Conservation (phyloP, 108 stramenopile genomes). For the Mediolabrus comicus region DNA sequence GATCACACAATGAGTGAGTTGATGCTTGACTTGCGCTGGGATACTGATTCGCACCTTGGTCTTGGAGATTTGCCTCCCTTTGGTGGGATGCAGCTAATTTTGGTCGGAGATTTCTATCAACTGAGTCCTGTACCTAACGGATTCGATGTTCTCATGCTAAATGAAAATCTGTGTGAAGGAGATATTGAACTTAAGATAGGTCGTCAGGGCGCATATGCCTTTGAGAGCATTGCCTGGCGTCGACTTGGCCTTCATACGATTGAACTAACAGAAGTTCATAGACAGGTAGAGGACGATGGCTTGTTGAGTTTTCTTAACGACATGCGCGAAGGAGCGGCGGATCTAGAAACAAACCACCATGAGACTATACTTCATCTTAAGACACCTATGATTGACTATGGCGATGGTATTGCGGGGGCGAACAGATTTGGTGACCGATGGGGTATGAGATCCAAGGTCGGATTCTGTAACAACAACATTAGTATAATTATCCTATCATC, state of each 20-base stretch:
- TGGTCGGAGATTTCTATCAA: conserved; percentile 83
- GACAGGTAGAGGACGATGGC: conserved; percentile 45
- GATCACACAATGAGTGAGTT: conserved; percentile 1
- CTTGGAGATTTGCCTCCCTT: conserved; percentile 51
- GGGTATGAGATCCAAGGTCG: no score
- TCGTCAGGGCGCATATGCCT: conserved; percentile 47
- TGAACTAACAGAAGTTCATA: conserved; percentile 43
- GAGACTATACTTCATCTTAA: conserved; percentile 5
- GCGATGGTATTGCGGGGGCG: neutral
- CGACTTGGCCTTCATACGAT: conserved; percentile 10
- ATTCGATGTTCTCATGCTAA: conserved; percentile 13
- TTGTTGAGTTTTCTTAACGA: conserved; percentile 57
- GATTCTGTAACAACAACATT: no score
- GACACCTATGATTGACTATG: conserved; percentile 3
- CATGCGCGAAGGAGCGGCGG: conserved; percentile 36
- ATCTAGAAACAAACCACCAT: neutral
- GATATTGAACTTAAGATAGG: conserved; percentile 30
- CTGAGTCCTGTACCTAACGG: conserved; percentile 61
- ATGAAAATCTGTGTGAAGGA: conserved; percentile 13
- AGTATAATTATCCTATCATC: no score
- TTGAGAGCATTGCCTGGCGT: conserved; percentile 43
- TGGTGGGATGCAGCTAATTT: conserved; percentile 74
- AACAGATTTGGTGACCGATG: no score
- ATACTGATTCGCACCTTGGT: conserved; percentile 10
- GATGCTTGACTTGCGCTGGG: conserved; percentile 37